Evolutionary conservation across 768 basidiomycete species (phyloP).

Genomic region (Lentinula sp.): DNA sequence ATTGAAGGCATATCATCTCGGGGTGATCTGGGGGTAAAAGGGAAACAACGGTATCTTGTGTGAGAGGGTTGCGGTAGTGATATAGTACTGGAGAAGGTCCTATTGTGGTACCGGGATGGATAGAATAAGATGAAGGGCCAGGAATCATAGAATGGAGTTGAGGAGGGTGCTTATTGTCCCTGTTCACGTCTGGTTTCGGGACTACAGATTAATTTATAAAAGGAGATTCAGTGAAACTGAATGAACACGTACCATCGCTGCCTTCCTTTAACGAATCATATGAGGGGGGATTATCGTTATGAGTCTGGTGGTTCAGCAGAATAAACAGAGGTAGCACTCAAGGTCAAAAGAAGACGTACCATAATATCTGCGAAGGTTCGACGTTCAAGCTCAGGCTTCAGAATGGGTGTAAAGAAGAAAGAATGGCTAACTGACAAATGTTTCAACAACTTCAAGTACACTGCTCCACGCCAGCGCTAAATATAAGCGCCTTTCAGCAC

Average conservation of each 20-base stretch:
- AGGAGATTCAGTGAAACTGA: neutral
- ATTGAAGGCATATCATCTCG: conserved; percentile 80
- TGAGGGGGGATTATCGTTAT: conserved; percentile 41
- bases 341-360: neutral
- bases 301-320: neutral
- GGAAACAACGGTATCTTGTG: conserved; percentile 53
- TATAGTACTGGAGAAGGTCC: conserved; percentile 49
- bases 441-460: neutral
- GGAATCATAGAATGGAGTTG: conserved; percentile 1
- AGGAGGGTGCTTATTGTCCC: conserved; percentile 11
- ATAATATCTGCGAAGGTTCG: neutral
- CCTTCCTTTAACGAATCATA: conserved; percentile 34
- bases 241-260: neutral
- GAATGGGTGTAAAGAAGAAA: neutral
- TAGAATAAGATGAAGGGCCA: conserved; percentile 17
- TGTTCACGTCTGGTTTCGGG: neutral
- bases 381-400: neutral
- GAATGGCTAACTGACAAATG: neutral
- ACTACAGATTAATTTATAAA: neutral
- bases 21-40: conserved; percentile 73
- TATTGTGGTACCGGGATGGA: conserved; percentile 15
- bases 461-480: neutral
- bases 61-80: conserved; percentile 61
- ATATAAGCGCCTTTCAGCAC: neutral
- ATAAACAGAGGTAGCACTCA: neutral